These are phyloP conservation scores for Trichomonas vaginalis DNA, from an alignment of 208 protist species.

Conservation along the genomic window DNA sequence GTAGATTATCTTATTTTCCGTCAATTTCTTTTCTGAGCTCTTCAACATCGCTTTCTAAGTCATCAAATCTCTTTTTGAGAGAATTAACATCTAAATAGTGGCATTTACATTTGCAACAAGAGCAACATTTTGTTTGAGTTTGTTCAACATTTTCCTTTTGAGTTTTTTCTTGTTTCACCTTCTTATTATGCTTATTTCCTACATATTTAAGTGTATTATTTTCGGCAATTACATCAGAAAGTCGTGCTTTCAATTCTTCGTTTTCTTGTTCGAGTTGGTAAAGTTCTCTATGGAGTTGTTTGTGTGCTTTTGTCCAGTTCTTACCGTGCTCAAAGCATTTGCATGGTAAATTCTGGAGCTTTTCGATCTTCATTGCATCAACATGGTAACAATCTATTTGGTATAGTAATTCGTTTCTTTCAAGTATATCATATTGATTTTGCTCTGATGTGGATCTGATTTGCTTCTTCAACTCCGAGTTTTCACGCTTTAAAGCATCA, in stretches of 20 bases:
- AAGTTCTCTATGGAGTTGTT: neutral
- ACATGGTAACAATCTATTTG: neutral
- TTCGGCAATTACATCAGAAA: neutral
- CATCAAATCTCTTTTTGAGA: neutral
- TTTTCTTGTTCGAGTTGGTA: neutral
- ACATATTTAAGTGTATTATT: neutral
- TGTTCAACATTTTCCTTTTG: neutral
- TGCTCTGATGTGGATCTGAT: neutral
- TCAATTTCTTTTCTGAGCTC: neutral
- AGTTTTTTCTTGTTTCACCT: neutral
- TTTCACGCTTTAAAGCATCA: neutral
- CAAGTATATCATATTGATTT: neutral
- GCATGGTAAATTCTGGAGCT: neutral
- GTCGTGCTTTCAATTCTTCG: neutral
- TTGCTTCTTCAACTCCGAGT: neutral
- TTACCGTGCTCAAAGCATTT: neutral
- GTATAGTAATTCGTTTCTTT: neutral
- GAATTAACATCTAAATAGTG: neutral
- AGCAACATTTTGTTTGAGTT: neutral
- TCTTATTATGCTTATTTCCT: neutral
- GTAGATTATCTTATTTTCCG: too few relatives aligned
- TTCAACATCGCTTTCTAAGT: neutral
- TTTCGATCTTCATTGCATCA: neutral
- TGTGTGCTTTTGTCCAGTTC: neutral
- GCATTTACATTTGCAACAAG: neutral